phyloP scores from a whole-genome alignment of 768 basidiomycete species.

The Leccinum variicolor region DNA sequence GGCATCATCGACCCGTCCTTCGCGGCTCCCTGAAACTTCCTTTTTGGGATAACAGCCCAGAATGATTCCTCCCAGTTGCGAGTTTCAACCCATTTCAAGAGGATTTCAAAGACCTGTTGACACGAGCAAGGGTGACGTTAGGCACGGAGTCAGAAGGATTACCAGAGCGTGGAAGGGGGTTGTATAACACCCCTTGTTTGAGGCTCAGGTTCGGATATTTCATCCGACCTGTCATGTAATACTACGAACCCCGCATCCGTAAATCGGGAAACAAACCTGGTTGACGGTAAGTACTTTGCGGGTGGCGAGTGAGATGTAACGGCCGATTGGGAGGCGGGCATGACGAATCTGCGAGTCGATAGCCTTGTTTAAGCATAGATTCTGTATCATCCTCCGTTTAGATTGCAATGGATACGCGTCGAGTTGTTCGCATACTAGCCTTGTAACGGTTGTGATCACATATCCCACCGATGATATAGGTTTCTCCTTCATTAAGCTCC shows the following conservation, averaged over 20 bases:
- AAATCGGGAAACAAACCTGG: conserved; percentile 46
- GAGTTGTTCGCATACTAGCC: conserved; percentile 36
- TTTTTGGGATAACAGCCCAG: conserved; percentile 83
- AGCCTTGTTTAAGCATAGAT: conserved; percentile 87
- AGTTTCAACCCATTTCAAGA: conserved; percentile 85
- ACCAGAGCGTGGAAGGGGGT: not conserved
- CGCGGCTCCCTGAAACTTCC: conserved; percentile 65
- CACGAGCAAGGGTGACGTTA: not conserved
- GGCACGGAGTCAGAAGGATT: conserved; percentile 2
- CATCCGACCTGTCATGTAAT: not conserved
- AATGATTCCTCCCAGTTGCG: conserved; percentile 86
- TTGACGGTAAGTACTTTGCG: conserved; percentile 98
- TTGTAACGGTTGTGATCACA: conserved; percentile 97
- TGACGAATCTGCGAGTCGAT: conserved; percentile 68
- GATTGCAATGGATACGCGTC: not conserved
- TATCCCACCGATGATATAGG: conserved; percentile 94
- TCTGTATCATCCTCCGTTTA: conserved; percentile 43
- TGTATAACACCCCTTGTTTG: not conserved
- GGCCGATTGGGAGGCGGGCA: conserved; percentile 93
- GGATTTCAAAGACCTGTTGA: conserved; percentile 75
- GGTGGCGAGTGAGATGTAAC: conserved; percentile 80
- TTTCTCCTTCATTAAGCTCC: conserved; percentile 80
- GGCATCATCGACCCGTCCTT: not conserved
- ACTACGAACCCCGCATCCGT: not conserved
- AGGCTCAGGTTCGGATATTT: not conserved